Evolutionary conservation across 148 eudicot species (phyloP), one percentile per base, ranked within the genome.

Genomic region (Vaccinium myrtillus): DNA sequence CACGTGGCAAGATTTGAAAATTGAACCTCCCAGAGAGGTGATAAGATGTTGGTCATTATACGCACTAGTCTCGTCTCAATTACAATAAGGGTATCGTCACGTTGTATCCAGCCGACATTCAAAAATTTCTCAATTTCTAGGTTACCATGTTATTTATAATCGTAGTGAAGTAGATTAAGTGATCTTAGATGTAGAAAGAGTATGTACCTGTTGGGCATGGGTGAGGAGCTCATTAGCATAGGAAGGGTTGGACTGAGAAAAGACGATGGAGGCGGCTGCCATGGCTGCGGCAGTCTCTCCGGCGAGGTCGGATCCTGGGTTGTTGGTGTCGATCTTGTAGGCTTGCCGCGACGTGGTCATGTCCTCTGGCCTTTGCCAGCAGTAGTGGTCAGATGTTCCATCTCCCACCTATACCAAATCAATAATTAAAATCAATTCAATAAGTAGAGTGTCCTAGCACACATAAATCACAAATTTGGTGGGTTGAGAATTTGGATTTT

Each of bases 331-430:
- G 43, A 95, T 92, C 77, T 78, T 90, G 88, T 97, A 97, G 32
- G 99, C 99, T 9, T 89, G 88, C 16, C 98, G 87, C 50, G 94
- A 92, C 1, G 98, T 97, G 5, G 95, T 95, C 99, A 97, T 97
- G 50, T 97, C 99, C 87, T 97, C 99, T 5, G 99, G 98, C 81
- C 99, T 94, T 82, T 97, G 99, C 99, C 99, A 97, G 67, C 99
- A 97, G 87, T 90, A 95, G 86, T 97, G 99, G 87, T 97, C 98
- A 3, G 98, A 87, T 90, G 92, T 86, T 21, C 99, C 99, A 87
- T 97, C 99, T 88, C 99, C 98, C 74, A 97, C 98, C 99, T 97
- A 82, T n/a, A 76, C 25, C 82, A 48, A 65, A 39, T 82, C 78
- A 86, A 55, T 43, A 43, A 43, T 43, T 43, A 43, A 43, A 4